These are phyloP conservation scores for Lentinula aciculospora DNA, from an alignment of 768 basidiomycete genomes.

Conservation along the genomic window DNA sequence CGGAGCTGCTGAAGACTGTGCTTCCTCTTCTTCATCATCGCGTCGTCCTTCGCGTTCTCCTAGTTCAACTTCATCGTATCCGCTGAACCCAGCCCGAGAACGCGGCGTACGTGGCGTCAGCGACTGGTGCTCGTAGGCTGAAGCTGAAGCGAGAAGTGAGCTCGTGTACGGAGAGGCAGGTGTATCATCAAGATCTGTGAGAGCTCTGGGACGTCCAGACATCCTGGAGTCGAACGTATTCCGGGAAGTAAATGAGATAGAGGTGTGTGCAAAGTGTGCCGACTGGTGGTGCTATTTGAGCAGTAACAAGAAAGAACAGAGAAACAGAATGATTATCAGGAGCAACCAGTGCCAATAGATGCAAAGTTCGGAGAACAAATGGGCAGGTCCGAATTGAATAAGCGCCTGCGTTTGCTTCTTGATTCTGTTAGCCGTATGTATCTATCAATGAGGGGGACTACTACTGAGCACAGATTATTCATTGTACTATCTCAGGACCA, in stretches of 20 bases:
- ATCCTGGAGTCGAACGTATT: neutral
- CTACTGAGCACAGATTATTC: too few relatives aligned
- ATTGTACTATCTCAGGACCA: conserved; percentile 16
- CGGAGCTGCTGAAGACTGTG: neutral
- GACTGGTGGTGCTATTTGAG: too few relatives aligned
- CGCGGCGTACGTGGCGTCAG: neutral
- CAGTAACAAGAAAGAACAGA: neutral
- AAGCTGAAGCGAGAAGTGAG: neutral
- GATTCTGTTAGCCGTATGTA: too few relatives aligned
- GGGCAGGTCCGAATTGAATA: too few relatives aligned
- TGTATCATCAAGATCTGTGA: neutral
- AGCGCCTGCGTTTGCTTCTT: too few relatives aligned
- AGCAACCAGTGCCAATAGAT: neutral
- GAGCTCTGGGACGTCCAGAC: neutral
- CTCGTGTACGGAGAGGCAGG: neutral
- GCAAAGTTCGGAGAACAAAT: neutral
- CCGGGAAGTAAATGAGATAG: neutral
- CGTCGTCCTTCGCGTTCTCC: neutral
- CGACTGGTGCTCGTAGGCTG: conserved; percentile 1
- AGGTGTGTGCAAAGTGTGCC: neutral
- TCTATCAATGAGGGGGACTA: too few relatives aligned
- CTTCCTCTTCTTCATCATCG: neutral
- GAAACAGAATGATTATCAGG: neutral
- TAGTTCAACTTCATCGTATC: neutral
- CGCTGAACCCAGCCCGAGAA: neutral